Evolutionary conservation across 75 land plant species (phyloP), one percentile per base, ranked within the genome.

Genomic region (Cunninghamia lanceolata): DNA sequence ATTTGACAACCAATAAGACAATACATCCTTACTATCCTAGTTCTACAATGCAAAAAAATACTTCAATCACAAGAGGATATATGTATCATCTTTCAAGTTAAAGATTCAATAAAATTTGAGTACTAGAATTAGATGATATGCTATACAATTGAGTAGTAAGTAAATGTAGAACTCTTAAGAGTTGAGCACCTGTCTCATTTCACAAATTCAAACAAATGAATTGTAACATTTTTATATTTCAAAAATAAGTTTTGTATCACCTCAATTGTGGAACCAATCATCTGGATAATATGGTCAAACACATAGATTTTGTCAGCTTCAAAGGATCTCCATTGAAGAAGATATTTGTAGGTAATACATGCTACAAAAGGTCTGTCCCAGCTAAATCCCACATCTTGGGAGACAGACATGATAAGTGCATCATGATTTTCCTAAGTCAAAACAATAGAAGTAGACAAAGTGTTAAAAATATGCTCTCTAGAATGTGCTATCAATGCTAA

Each of bases 1-100:
- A 74, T 93, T 93, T 82, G 98, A 95, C 19, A 96, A 91, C 98
- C 98, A 96, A 77, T 96, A 96, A 4, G 94, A 91, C 34, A 96
- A 90, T 66, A 94, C 91, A 83, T 89, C 89, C 73, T 88, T 87
- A 79, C 88, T 93, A 2, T 94, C 94, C 85, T 95, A 93, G 66
- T 85, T 93, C 95, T 96, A 91, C 71, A 87, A 76, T 39, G 7
- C 13, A 43, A 45, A 82, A 82, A 76, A 38, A 14, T 35, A 38
- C 4, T 4, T 76, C n/a, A n/a, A 39, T 76, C 36, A 76, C 19
- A 17, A 76, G 28, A 4, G 59, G 16, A 39, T 28, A 21, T 17
- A 54, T 47, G 35, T 34, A 17, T 66, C n/a, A 53, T 66, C 17
- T 84, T 34, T 42, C 30, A 19, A 32, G 78, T 35, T 84, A 36